A percentile compares a stretch with the other conserved stretches of the same genome.
phyloP scores from a whole-genome alignment of 257 asterid genomes.

The Salvia rosmarinus region DNA sequence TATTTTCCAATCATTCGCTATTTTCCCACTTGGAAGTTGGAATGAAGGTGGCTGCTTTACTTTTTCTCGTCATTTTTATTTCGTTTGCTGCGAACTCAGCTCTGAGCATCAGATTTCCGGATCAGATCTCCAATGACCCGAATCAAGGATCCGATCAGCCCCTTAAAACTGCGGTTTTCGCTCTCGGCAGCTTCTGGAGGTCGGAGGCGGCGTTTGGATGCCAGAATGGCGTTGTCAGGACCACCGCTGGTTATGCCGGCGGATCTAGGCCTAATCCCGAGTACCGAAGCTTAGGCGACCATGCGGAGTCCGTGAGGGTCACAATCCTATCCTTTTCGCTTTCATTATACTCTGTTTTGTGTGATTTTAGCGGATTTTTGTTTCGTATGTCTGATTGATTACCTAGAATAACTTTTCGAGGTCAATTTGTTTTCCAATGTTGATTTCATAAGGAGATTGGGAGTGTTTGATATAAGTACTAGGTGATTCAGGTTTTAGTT shows the following conservation, averaged over 20 bases:
- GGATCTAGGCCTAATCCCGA: conserved; percentile 79
- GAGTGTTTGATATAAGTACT: no score
- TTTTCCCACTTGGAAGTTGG: conserved; percentile 12
- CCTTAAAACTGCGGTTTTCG: conserved; percentile 68
- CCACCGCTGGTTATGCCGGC: conserved; percentile 82
- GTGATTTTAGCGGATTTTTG: not conserved
- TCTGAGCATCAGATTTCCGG: conserved; percentile 74
- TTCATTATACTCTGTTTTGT: conserved; percentile 4
- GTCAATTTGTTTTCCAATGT: not conserved
- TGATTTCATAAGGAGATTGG: no score
- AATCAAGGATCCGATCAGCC: conserved; percentile 47
- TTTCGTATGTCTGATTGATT: conserved; percentile 13
- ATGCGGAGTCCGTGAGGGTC: conserved; percentile 96
- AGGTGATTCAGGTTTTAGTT: conserved; percentile 17
- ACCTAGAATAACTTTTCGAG: not conserved
- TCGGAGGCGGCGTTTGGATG: conserved; percentile 94
- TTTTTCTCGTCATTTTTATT: conserved; percentile 38
- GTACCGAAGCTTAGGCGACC: conserved; percentile 83
- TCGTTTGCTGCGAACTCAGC: conserved; percentile 37
- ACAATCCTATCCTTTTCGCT: not conserved
- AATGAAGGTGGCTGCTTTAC: conserved; percentile 42
- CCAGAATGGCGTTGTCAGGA: conserved; percentile 74
- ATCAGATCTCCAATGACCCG: conserved; percentile 46
- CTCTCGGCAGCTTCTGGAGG: conserved; percentile 98
- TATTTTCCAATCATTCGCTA: not conserved